These are phyloP conservation scores for Sphaceloma murrayae DNA, from an alignment of 2,329 filamentous ascomycete species.

Conservation along the genomic window DNA sequence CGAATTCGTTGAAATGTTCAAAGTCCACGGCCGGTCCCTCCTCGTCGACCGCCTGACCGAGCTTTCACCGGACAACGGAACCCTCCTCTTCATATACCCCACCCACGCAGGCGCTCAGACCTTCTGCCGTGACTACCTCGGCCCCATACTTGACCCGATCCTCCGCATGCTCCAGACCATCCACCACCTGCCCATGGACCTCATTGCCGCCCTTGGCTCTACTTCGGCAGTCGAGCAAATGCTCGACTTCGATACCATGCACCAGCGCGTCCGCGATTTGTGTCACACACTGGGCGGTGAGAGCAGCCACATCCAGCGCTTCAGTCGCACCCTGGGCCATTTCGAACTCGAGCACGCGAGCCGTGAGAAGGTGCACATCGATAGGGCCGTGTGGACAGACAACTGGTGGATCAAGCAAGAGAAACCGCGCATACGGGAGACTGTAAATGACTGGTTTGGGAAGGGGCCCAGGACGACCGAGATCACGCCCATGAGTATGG, in stretches of 20 bases:
- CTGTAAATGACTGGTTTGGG: slow-evolving; percentile 37
- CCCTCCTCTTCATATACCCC: slow-evolving; percentile 54
- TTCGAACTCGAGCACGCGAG: slow-evolving; percentile 41
- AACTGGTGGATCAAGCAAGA: slow-evolving; percentile 59
- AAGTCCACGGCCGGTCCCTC: slow-evolving; percentile 44
- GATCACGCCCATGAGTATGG: slow-evolving; percentile 42
- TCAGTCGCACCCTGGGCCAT: slow-evolving; percentile 27
- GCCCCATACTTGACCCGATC: slow-evolving; percentile 51
- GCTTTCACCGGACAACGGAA: slow-evolving; percentile 47
- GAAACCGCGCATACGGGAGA: slow-evolving; percentile 47
- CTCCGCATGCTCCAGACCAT: slow-evolving; percentile 51
- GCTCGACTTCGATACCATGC: slow-evolving; percentile 45
- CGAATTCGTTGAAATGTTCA: slow-evolving; percentile 52
- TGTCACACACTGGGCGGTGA: slow-evolving; percentile 24
- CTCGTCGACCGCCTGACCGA: slow-evolving; percentile 53
- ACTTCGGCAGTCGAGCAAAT: slow-evolving; percentile 46
- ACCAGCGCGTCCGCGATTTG: slow-evolving; percentile 21
- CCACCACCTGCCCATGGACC: slow-evolving; percentile 48
- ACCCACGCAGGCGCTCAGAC: slow-evolving; percentile 48
- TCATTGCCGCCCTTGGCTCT: slow-evolving; percentile 45
- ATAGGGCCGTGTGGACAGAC: slow-evolving; percentile 46
- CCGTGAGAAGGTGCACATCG: slow-evolving; percentile 42
- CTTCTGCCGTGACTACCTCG: slow-evolving; percentile 51
- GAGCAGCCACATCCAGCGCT: slow-evolving; percentile 25
- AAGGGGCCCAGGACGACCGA: slow-evolving; percentile 34